Base-by-base conservation (phyloP, 2,329 filamentous ascomycete genomes). In the Trichoderma breve region DNA sequence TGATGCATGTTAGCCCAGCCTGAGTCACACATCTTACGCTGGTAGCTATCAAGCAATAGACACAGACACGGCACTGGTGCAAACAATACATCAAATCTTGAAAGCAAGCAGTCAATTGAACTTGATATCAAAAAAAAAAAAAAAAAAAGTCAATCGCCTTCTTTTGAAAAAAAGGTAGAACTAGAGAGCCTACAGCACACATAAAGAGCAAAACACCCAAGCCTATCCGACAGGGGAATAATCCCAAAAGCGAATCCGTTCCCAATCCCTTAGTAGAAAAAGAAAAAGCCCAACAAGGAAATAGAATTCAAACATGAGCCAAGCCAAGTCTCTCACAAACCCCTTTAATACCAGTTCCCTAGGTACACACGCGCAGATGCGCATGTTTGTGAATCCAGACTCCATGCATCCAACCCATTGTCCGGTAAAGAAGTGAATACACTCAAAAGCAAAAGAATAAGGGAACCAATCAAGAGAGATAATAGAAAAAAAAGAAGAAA, bases 371-470 rank as follows among this genome's bases (percentile, higher is more conserved):
- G 66, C 36, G 66, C 66, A n/a, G 51, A 43, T 34, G 66, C 65
- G 36, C 55, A 47, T 70, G 66, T 62, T 61, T 53, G 60, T 70
- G 65, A 72, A 77, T 78, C 78, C 76, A 77, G 77, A 79, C 78
- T 78, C 78, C 76, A 39, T 57, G 53, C 76, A 73, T 72, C 74
- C 73, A 76, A 75, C 39, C 66, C 39, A 53, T 70, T 62, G 57
- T 53, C 66, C 66, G 30, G 57, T 62, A 53, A 70, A 39, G 15
- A 26, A 68, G 32, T 34, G 34, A 68, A 71, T 24, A 32, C 73
- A 65, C 61, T 70, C 65, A 62, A 71, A 70, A 68, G 32, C 57
- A 60, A 60, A 14, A 53, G 47, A 14, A 55, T 72, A 70, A 72
- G 61, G 61, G 36, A 69, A 73, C 73, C 70, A 53, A 47, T 62